Conservation (phyloP, 2,329 filamentous ascomycete genomes). For the Calycina herbarum region DNA sequence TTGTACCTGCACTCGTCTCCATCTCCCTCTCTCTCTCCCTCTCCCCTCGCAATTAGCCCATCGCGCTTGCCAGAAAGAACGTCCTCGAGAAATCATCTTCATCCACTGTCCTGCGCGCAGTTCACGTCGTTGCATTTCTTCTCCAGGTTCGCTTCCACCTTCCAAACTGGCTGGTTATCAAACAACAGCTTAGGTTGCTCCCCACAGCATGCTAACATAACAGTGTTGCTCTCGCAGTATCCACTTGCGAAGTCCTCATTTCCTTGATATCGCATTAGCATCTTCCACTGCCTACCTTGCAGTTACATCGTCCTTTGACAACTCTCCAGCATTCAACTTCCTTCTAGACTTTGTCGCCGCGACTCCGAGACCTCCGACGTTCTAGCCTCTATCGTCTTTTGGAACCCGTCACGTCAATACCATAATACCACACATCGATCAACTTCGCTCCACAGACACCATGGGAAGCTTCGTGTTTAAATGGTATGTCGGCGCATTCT, state of each 20-base stretch:
- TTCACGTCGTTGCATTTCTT: background rate
- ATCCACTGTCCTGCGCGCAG: background rate
- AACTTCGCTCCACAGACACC: slow-evolving; percentile 14
- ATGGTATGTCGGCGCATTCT: slow-evolving; percentile 34
- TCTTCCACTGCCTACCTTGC: background rate
- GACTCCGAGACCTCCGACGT: background rate
- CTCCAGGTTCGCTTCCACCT: background rate
- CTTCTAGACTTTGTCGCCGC: background rate
- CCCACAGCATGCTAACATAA: background rate
- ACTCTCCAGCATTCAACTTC: background rate
- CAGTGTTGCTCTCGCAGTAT: background rate
- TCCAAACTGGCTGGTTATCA: background rate
- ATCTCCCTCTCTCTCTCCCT: background rate
- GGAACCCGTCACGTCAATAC: background rate
- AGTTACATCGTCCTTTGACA: background rate
- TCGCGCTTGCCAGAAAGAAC: background rate
- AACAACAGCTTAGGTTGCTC: background rate
- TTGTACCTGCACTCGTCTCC: background rate
- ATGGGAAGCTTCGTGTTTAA: slow-evolving; percentile 42
- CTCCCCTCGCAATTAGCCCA: background rate
- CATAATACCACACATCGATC: background rate
- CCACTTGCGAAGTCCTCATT: slow-evolving; percentile 2
- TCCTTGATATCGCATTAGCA: background rate
- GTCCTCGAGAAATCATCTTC: background rate
- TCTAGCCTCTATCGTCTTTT: slow-evolving; percentile 3